Percentiles rank a stretch among this genome's conserved stretches.
phyloP scores from a whole-genome alignment of 805 yeast species.

The Ogataea thermomethanolica region DNA sequence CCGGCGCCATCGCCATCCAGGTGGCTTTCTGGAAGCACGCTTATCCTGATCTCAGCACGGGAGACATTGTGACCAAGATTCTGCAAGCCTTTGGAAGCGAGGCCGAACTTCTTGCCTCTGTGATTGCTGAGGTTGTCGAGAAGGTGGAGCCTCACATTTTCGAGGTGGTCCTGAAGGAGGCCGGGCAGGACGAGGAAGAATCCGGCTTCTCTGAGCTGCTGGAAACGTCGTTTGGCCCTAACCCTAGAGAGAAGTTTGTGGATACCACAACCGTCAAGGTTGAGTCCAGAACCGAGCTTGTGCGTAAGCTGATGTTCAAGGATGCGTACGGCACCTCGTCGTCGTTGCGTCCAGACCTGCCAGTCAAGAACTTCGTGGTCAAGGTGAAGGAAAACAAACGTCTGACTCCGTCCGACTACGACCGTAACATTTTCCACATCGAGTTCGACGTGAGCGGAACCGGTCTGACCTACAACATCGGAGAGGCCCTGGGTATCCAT shows the following conservation, averaged over 20 bases:
- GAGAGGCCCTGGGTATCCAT: slow-evolving; percentile 95
- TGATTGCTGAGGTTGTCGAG: slow-evolving; percentile 60
- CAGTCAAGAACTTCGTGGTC: slow-evolving; percentile 79
- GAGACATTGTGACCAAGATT: slow-evolving; percentile 69
- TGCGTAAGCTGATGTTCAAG: slow-evolving; percentile 71
- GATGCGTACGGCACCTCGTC: slow-evolving; percentile 67
- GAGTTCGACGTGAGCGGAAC: slow-evolving; percentile 92
- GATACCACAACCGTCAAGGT: slow-evolving; percentile 40
- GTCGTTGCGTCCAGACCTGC: slow-evolving; percentile 82
- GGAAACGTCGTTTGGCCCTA: slow-evolving; percentile 66
- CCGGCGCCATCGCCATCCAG: slow-evolving; percentile 70
- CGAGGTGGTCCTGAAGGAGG: slow-evolving; percentile 38
- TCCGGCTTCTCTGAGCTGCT: slow-evolving; percentile 48
- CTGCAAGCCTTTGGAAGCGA: slow-evolving; percentile 79
- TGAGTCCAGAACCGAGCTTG: slow-evolving; percentile 42
- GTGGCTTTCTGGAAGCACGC: slow-evolving; percentile 76
- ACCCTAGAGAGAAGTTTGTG: slow-evolving; percentile 50
- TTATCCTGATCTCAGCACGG: slow-evolving; percentile 53
- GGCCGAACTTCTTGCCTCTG: slow-evolving; percentile 74
- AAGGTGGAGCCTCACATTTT: slow-evolving; percentile 48
- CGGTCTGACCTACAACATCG: slow-evolving; percentile 86
- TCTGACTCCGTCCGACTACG: slow-evolving; percentile 84
- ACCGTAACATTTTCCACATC: slow-evolving; percentile 93
- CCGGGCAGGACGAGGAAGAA: slow-evolving; percentile 22
- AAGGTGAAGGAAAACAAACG: slow-evolving; percentile 90